Evolutionary conservation across 345 rosid genomes (phyloP), one percentile per base, ranked within the genome.

Genomic region (Eutrema heterophyllum): DNA sequence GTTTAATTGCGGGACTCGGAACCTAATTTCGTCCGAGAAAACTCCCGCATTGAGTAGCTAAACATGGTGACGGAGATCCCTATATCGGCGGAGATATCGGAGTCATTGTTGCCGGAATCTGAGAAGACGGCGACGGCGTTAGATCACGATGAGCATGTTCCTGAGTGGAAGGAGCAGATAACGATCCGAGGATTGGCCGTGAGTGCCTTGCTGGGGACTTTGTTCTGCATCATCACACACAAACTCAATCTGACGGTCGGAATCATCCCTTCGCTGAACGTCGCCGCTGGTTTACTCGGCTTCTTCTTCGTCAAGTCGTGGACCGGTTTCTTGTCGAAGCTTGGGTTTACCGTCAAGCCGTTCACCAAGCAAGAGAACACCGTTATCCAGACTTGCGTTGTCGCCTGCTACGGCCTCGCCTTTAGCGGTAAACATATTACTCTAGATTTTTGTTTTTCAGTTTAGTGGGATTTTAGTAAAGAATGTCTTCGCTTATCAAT

Each of bases 351-450:
- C 5, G 80, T 84, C 30, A 68, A 80, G 60, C 97, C 94, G 0
- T 93, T 93, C 63, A 91, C 97, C 13, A 86, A 88, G 76, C 96
- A 93, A 78, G 98, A 93, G 85, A 91, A 91, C 79, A 88, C 97
- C 36, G 96, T 93, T 50, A 88, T 93, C 39, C 98, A 93, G 78
- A 93, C 98, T 49, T 89, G 97, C 67, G 96, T 93, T n/a, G 98
- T 93, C 14, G 98, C 97, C 38, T 89, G 97, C 78, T 93, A 91
- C 16, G 97, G 96, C 81, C 96, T 93, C 54, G 96, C 97, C 27
- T 91, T 81, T 69, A 93, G 97, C 74, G 96, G 98, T 78, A 64
- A 43, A 15, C 26, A 4, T 3, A 12, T 39, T 18, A 5, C 14
- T 21, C 9, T 52, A 67, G 61, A 39, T 68, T 52, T 29, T 1